phyloP scores from a whole-genome alignment of 2,329 filamentous ascomycete species.

The Neofusicoccum sp. region DNA sequence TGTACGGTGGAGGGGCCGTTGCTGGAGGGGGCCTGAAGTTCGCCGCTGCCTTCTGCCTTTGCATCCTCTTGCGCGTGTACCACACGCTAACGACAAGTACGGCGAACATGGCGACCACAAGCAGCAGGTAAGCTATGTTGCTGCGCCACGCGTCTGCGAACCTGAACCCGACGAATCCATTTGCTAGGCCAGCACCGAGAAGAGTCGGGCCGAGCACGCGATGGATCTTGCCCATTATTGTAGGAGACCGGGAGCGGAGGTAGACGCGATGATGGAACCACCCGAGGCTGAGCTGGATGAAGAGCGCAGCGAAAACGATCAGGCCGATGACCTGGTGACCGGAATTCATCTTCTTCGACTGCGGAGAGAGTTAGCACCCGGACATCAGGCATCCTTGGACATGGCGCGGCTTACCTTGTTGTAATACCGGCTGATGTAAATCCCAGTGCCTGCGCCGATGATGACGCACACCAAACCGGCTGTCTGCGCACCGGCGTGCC shows the following conservation, averaged over 20 bases:
- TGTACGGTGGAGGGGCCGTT: constrained; percentile 7
- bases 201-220: constrained; percentile 26
- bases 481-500: constrained; percentile 59
- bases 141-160: constrained; percentile 24
- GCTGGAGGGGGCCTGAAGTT: not conserved
- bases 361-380: not conserved
- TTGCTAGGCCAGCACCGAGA: constrained; percentile 26
- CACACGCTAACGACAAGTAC: constrained; percentile 14
- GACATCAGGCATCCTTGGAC: not conserved
- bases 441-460: constrained; percentile 55
- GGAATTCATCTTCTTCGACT: constrained; percentile 58
- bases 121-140: constrained; percentile 26
- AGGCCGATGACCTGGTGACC: constrained; percentile 26
- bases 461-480: constrained; percentile 54
- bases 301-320: not conserved
- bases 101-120: constrained; percentile 25
- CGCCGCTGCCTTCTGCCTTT: constrained; percentile 1
- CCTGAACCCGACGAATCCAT: constrained; percentile 29
- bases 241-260: constrained; percentile 23
- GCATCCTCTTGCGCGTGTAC: constrained; percentile 4
- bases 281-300: constrained; percentile 5
- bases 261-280: constrained; percentile 20
- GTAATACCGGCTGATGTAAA: constrained; percentile 57
- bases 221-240: constrained; percentile 25
- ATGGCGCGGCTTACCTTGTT: constrained; percentile 56